phyloP scores from a whole-genome alignment of 1,284 basidiomycete species.

The Ganoderma lingzhi region DNA sequence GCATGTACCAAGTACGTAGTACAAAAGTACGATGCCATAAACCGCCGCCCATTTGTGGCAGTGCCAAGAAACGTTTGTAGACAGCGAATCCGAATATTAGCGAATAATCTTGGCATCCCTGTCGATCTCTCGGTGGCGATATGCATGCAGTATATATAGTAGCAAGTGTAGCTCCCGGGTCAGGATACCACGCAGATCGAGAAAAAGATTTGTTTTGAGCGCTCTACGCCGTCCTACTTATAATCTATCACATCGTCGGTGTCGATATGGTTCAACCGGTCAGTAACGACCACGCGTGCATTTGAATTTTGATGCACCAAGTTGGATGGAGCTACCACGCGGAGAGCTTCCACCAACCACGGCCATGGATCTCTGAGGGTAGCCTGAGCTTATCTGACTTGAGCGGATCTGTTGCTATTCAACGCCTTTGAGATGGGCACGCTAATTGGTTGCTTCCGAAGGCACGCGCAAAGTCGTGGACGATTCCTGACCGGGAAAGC shows the following conservation, averaged over 20 bases:
- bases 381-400: neutral
- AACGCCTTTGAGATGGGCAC: neutral
- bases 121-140: neutral
- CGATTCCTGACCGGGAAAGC: neutral
- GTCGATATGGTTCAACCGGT: neutral
- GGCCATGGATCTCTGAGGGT: neutral
- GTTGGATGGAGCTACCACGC: neutral
- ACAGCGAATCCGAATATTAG: neutral
- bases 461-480: slow-evolving; percentile 1
- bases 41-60: neutral
- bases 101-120: neutral
- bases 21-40: no score
- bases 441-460: neutral
- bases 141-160: neutral
- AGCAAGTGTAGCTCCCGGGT: neutral
- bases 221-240: neutral
- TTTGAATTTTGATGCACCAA: neutral
- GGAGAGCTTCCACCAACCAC: neutral
- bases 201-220: neutral
- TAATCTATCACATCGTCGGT: neutral
- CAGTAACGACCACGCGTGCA: neutral
- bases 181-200: neutral
- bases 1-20: no score
- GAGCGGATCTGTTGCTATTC: neutral
- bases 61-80: neutral